Evolutionary conservation across 176 grass and related monocot genomes (phyloP), one percentile per base, ranked within the genome.

Genomic region (Musa beccarii): DNA sequence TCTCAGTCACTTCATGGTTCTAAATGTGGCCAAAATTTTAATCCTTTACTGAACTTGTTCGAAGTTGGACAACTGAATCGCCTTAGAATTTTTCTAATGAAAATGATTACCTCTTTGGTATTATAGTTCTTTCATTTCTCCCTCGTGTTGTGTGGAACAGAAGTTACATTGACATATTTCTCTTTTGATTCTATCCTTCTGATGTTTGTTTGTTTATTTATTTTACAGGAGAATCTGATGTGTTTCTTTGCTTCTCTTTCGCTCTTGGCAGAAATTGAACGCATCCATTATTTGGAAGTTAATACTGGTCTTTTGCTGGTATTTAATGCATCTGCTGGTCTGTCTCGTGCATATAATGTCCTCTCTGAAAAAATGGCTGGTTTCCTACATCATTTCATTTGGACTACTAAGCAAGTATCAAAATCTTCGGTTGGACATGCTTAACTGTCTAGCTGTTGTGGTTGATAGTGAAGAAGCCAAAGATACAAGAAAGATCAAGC

Each of bases 381-480:
- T 87, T 73, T 91, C 75, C 75, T 89, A 70, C 74, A 73, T 91
- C 62, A 89, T 98, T 80, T 91, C 84, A 69, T 82, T 73, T 87
- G 82, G 90, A 23, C 62, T 98, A 25, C 75, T 91, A 59, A 22
- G 56, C 19, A 93, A 87, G 76, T 93, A 91, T 75, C 59, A 15
- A 68, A 84, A 89, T 81, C 78, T 98, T 66, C 71, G 84, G 8
- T 76, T 91, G 52, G 77, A 75, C 19, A 83, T 66, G 64, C 84
- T 98, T 23, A 81, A 72, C 43, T 75, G 78, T 65, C 83, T 98
- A 54, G 95, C 90, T 62, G 72, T 98, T 68, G 88, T 98, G 59
- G 75, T 98, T 73, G 95, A 93, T 78, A 98, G 90, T 76, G 87
- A 81, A 84, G 95, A 98, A 85, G 90, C 95, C 79, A 89, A 79